phyloP scores from a whole-genome alignment of 108 stramenopile genomes.

The Cyclotella cryptica region DNA sequence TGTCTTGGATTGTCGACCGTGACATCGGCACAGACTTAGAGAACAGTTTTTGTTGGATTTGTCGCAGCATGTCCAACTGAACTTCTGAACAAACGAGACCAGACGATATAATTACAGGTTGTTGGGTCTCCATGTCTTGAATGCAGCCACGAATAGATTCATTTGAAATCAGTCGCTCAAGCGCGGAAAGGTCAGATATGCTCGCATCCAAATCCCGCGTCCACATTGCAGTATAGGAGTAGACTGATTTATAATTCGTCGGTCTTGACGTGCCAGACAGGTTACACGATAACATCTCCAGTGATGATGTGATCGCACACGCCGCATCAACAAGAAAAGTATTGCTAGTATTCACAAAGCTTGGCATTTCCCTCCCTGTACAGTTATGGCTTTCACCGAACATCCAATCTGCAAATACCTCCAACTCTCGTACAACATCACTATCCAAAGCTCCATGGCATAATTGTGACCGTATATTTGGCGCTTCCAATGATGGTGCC shows the following conservation, averaged over 20 bases:
- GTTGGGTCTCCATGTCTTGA: constrained; percentile 19
- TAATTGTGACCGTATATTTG: constrained; percentile 67
- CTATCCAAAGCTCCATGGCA: constrained; percentile 64
- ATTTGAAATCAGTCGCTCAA: constrained; percentile 26
- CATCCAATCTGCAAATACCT: constrained; percentile 10
- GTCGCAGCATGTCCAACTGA: neutral
- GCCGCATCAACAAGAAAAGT: constrained; percentile 31
- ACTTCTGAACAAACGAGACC: constrained; percentile 1
- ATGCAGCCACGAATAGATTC: constrained; percentile 11
- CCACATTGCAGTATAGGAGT: constrained; percentile 48
- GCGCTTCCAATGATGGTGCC: constrained; percentile 56
- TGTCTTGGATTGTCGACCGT: constrained; percentile 27
- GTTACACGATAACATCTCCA: constrained; percentile 26
- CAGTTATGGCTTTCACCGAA: neutral
- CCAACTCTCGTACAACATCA: constrained; percentile 46
- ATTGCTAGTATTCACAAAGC: neutral
- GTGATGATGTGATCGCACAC: constrained; percentile 30
- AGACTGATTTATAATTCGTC: constrained; percentile 39
- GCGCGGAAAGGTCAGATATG: constrained; percentile 20
- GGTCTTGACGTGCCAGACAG: constrained; percentile 16
- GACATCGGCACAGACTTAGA: neutral
- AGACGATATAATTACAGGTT: neutral
- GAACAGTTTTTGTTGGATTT: constrained; percentile 1
- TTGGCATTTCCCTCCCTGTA: too few relatives aligned
- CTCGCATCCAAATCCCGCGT: constrained; percentile 18